Base-by-base conservation (phyloP, 2,329 filamentous ascomycete species). In the Didymella pomorum region DNA sequence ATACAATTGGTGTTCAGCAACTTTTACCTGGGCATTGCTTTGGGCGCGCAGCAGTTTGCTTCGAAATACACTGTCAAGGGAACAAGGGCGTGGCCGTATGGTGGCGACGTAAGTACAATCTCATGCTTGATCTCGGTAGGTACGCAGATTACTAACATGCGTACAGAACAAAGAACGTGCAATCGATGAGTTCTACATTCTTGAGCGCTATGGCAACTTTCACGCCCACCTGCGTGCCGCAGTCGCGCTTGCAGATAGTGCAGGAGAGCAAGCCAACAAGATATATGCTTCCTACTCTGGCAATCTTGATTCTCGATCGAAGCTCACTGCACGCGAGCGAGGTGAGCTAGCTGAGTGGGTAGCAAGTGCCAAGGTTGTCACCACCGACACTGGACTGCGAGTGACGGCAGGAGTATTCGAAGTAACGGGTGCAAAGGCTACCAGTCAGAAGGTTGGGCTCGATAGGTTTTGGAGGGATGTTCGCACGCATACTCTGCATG, bases 401-500 rank as follows among this genome's bases (percentile, higher is more conserved):
- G 84, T 89, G 3, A 87, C 87, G 0, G 75, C 80, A 0, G 86
- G 86, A 0, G 80, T 89, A 2, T 89, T 89, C 66, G 87, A 90
- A 69, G 84, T 88, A 5, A 87, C 86, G 0, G 87, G 85, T 0
- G 80, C 86, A 0, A 82, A 83, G 59, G 80, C 86, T 0, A 89
- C 87, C 0, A 81, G 82, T 0, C 77, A 77, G 52, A 87, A 83
- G 64, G 82, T 87, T 1, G 86, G 86, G 0, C 73, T 90, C 57
- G 87, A 89, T 76, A 78, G 87, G 1, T 89, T 87, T 72, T 89
- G 86, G 86, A 79, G 87, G 44, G 87, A 90, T 67, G 77, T 89
- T n/a, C 74, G 87, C 5, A 89, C 86, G 4, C 87, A 90, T 73
- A 84, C 82, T 0, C 71, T 90, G 65, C 87, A 89, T 74, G 87